Conservation (phyloP, 2,329 filamentous ascomycete species). For the Claviceps cyperi region DNA sequence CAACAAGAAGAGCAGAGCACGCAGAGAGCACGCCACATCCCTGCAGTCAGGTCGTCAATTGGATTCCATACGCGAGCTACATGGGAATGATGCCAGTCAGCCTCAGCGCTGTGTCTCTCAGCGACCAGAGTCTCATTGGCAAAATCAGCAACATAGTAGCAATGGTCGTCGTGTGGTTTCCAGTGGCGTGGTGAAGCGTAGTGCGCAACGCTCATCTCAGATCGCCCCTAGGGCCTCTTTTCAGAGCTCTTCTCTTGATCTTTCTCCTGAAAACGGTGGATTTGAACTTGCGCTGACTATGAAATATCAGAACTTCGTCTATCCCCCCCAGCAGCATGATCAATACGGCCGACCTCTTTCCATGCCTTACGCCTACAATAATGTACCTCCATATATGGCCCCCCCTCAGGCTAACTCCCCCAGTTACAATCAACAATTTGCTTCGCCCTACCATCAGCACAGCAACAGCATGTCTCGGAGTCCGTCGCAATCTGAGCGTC, state of each 20-base stretch:
- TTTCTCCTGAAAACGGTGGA: slow-evolving; percentile 54
- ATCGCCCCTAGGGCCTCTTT: not conserved
- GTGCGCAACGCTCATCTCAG: slow-evolving; percentile 2
- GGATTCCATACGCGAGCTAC: slow-evolving; percentile 22
- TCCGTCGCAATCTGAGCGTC: slow-evolving; percentile 60
- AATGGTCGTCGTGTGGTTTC: slow-evolving; percentile 10
- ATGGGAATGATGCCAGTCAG: slow-evolving; percentile 20
- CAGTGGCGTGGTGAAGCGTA: slow-evolving; percentile 6
- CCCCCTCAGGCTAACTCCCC: slow-evolving; percentile 32
- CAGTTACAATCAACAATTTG: slow-evolving; percentile 34
- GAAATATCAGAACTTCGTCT: slow-evolving; percentile 51
- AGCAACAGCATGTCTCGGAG: slow-evolving; percentile 69
- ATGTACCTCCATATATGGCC: slow-evolving; percentile 36
- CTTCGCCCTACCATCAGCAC: slow-evolving; percentile 29
- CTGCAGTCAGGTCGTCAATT: slow-evolving; percentile 24
- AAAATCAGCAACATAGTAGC: slow-evolving; percentile 11
- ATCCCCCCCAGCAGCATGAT: slow-evolving; percentile 29
- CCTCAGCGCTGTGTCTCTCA: slow-evolving; percentile 29
- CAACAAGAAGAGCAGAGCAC: slow-evolving; percentile 31
- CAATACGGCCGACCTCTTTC: slow-evolving; percentile 23
- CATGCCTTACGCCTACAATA: slow-evolving; percentile 29
- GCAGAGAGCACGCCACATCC: slow-evolving; percentile 33
- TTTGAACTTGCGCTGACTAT: slow-evolving; percentile 63
- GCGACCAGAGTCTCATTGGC: slow-evolving; percentile 26
- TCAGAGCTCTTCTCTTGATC: slow-evolving; percentile 30